phyloP scores from a whole-genome alignment of 495 filamentous ascomycete species.

The Talaromyces liani region DNA sequence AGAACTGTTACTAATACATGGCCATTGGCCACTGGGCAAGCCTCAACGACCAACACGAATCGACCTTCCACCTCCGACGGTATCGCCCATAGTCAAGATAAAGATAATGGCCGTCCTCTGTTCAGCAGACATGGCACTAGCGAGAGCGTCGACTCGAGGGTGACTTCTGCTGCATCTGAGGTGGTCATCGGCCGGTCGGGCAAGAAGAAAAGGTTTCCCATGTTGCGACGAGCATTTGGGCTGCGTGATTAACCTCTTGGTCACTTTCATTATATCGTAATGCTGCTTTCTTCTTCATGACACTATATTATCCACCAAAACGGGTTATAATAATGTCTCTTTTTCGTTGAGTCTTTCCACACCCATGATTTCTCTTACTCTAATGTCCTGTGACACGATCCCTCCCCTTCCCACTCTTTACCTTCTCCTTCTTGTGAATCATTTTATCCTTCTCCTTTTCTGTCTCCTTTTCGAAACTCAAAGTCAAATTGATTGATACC shows the following conservation, averaged over 20 bases:
- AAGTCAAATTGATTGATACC: neutral
- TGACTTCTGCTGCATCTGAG: conserved; percentile 17
- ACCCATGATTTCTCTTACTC: neutral
- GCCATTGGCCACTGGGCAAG: conserved; percentile 10
- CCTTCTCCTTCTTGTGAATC: neutral
- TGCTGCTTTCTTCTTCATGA: neutral
- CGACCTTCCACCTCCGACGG: conserved; percentile 9
- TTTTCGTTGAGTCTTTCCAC: neutral
- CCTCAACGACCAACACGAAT: neutral
- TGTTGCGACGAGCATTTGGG: conserved; percentile 42
- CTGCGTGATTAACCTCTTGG: conserved; percentile 24
- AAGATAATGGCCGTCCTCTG: conserved; percentile 3
- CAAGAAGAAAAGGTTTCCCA: conserved; percentile 45
- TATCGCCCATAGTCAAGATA: conserved; percentile 5
- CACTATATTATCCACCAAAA: neutral
- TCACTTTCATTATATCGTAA: conserved; percentile 3
- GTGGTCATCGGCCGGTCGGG: conserved; percentile 31
- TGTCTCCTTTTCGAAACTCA: neutral
- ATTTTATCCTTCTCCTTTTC: neutral
- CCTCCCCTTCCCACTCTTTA: neutral
- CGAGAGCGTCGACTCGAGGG: conserved; percentile 8
- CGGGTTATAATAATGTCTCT: neutral
- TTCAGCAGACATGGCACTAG: conserved; percentile 11
- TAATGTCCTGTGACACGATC: neutral
- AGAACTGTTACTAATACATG: conserved; percentile 13